phyloP scores from a whole-genome alignment of 805 yeast genomes.

The Deakozyma indianensis region DNA sequence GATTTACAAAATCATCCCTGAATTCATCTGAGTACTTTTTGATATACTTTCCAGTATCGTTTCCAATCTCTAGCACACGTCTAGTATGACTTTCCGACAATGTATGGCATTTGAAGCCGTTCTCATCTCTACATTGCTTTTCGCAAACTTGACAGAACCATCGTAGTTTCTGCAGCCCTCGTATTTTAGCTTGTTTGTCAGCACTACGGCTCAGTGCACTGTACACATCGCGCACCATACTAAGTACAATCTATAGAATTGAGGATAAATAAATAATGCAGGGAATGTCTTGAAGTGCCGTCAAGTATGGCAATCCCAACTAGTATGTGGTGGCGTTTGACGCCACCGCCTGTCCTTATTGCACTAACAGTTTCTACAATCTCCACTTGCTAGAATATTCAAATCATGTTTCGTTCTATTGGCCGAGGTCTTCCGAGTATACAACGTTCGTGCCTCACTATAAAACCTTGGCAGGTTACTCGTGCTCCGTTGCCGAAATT shows the following conservation, averaged over 20 bases:
- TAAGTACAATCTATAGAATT: background rate
- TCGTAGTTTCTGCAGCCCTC: conserved; percentile 72
- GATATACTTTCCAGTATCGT: conserved; percentile 29
- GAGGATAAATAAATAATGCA: too few species aligned
- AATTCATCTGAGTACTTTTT: conserved; percentile 49
- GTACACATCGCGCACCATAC: conserved; percentile 26
- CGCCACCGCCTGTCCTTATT: too few species aligned
- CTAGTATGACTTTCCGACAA: conserved; percentile 64
- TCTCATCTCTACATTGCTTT: conserved; percentile 91
- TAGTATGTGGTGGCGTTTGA: too few species aligned
- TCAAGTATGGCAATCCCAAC: too few species aligned
- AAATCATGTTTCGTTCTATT: too few species aligned
- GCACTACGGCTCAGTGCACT: conserved; percentile 42
- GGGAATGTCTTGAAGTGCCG: too few species aligned
- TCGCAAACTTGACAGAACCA: conserved; percentile 84
- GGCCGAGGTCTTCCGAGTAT: too few species aligned
- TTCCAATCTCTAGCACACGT: conserved; percentile 33
- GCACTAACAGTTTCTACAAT: too few species aligned
- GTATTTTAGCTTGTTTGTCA: conserved; percentile 33
- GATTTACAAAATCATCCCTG: conserved; percentile 44
- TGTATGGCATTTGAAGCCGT: conserved; percentile 88
- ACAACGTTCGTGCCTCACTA: too few species aligned
- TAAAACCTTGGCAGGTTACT: too few species aligned
- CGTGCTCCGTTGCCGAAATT: too few species aligned
- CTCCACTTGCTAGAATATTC: too few species aligned